Evolutionary conservation across 1,139 yeast species (phyloP).

Genomic region (Waltiozyma sp.): DNA sequence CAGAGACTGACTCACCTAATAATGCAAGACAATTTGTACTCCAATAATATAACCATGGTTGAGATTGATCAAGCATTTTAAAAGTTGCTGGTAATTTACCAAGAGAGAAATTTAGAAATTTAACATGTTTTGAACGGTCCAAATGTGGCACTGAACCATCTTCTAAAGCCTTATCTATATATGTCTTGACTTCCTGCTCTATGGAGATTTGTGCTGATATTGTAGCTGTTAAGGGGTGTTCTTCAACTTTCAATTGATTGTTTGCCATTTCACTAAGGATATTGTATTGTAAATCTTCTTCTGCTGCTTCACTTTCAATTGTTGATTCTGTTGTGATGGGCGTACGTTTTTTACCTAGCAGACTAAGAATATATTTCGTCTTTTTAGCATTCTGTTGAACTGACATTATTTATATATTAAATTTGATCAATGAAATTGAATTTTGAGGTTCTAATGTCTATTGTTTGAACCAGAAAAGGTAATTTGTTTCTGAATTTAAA

Average conservation of each 20-base stretch:
- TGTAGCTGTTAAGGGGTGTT: slow-evolving; percentile 27
- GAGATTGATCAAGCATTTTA: slow-evolving; percentile 65
- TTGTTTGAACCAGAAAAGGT: too few species aligned
- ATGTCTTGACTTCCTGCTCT: slow-evolving; percentile 25
- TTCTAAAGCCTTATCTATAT: slow-evolving; percentile 19
- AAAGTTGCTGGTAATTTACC: slow-evolving; percentile 35
- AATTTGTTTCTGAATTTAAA: neutral
- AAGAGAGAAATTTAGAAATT: slow-evolving; percentile 32
- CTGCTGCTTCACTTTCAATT: slow-evolving; percentile 1
- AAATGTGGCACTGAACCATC: slow-evolving; percentile 14
- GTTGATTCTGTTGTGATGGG: slow-evolving; percentile 11
- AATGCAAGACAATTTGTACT: slow-evolving; percentile 43
- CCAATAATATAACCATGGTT: slow-evolving; percentile 91
- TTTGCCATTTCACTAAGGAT: slow-evolving; percentile 8
- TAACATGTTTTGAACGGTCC: slow-evolving; percentile 21
- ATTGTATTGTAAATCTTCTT: slow-evolving; percentile 10
- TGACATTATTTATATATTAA: neutral
- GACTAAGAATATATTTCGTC: slow-evolving; percentile 7
- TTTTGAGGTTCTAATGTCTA: neutral
- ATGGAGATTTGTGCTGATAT: slow-evolving; percentile 31
- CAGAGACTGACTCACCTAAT: slow-evolving; percentile 23
- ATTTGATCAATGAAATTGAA: neutral
- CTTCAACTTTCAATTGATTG: slow-evolving; percentile 7
- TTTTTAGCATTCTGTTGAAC: slow-evolving; percentile 2
- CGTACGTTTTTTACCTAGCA: slow-evolving; percentile 22